phyloP scores from a whole-genome alignment of 1,284 basidiomycete species.

The Fomitopsis pinicola region DNA sequence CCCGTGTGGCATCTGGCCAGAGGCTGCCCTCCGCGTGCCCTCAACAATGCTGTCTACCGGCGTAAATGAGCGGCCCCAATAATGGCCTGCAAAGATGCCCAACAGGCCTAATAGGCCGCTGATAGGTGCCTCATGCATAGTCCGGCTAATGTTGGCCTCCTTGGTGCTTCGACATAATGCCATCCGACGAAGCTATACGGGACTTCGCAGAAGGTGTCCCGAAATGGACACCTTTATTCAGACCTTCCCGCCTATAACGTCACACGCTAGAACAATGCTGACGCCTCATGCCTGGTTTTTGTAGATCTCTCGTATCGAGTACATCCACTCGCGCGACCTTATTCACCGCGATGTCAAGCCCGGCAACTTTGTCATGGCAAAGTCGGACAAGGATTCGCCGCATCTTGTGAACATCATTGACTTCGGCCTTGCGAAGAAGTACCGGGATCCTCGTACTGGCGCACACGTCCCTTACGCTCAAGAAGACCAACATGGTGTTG shows the following conservation, averaged over 20 bases:
- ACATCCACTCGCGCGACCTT: constrained; percentile 68
- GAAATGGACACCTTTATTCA: too few species aligned
- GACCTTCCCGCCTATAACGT: neutral
- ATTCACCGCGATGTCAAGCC: constrained; percentile 97
- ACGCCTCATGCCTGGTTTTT: neutral
- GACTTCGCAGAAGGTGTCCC: too few species aligned
- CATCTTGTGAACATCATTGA: constrained; percentile 86
- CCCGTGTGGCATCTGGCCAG: neutral
- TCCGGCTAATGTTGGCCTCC: too few species aligned
- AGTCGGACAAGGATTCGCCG: constrained; percentile 43
- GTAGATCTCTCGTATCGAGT: constrained; percentile 74
- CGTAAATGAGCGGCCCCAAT: too few species aligned
- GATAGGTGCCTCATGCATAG: too few species aligned
- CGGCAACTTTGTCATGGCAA: constrained; percentile 88
- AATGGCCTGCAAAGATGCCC: too few species aligned
- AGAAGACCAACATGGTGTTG: constrained; percentile 86
- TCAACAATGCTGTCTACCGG: too few species aligned
- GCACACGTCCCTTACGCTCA: constrained; percentile 90
- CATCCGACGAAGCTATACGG: too few species aligned
- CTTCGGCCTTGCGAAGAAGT: constrained; percentile 96
- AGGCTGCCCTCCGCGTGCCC: too few species aligned
- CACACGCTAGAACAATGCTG: neutral
- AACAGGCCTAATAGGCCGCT: too few species aligned
- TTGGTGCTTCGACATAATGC: too few species aligned
- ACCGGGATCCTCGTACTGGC: constrained; percentile 82